Evolutionary conservation across 164 flowering plant species (phyloP), one percentile per base, ranked within the genome.

Genomic region (Nelumbo lutea): DNA sequence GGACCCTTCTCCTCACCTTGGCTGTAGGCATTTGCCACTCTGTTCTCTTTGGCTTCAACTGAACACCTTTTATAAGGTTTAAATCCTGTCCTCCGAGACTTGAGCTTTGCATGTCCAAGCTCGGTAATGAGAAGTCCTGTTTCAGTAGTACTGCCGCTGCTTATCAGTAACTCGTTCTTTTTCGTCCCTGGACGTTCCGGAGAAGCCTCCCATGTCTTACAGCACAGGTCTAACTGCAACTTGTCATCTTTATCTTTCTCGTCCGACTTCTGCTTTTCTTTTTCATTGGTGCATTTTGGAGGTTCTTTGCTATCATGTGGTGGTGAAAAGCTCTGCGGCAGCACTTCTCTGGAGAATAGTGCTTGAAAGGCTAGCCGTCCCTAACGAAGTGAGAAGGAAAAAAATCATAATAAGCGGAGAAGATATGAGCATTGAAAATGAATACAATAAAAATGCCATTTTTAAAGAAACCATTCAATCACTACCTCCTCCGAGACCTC

Each of bases 31-130:
- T 61, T 79, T 52, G 72, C 65, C 48, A 80, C 59, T 67, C 82
- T 68, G 65, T 70, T 75, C 72, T 88, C 97, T 70, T 84, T 89
- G 61, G 86, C 90, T 77, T 91, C 97, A 64, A 81, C 69, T 6
- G 92, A 88, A 79, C 96, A 91, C 74, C 97, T 86, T 74, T 95
- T 95, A 86, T 95, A 95, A 7, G 98, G 98, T 77, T 88, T 91
- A 73, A 95, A 95, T 14, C 98, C 97, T 46, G 89, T 88, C 75
- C 86, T 76, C 13, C 84, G 78, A 58, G 79, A 67, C 73, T 82
- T 87, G 27, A 79, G 77, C 74, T 86, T 92, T 68, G 77, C 84
- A 39, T 72, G 78, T 68, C 86, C 90, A 57, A 83, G 78, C 55
- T 81, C 86, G 41, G 75, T 70, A 14, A 77, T 70, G 57, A 79